A percentile compares a stretch with the other conserved stretches of the same genome.
phyloP scores from a whole-genome alignment of 2,329 filamentous ascomycete genomes.

The Myriangium duriaei region DNA sequence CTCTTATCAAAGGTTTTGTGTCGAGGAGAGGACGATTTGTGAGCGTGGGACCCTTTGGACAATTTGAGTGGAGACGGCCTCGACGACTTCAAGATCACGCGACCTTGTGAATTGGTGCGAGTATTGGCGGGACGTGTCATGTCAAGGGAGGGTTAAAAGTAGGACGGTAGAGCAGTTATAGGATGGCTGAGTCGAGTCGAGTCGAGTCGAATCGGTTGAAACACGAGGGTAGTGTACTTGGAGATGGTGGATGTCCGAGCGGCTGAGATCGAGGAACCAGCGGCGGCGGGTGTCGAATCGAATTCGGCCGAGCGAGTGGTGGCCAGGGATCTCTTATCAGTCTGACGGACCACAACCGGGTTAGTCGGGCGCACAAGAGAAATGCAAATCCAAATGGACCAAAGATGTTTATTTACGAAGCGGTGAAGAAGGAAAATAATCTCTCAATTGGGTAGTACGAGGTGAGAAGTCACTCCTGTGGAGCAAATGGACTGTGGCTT shows the following conservation, averaged over 20 bases:
- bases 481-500: no score
- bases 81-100: slow-evolving; percentile 4
- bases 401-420: no score
- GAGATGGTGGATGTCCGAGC: slow-evolving; percentile 1
- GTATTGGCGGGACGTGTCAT: slow-evolving; percentile 6
- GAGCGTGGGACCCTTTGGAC: slow-evolving; percentile 7
- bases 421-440: neutral
- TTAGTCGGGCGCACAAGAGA: neutral
- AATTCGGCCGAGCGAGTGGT: neutral
- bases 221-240: slow-evolving; percentile 9
- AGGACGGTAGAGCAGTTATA: slow-evolving; percentile 15
- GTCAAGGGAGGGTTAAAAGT: slow-evolving; percentile 9
- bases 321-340: neutral
- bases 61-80: slow-evolving; percentile 6
- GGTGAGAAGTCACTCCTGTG: no score
- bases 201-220: slow-evolving; percentile 2
- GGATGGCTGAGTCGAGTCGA: slow-evolving; percentile 4
- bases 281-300: neutral
- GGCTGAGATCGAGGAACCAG: neutral
- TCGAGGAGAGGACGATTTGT: slow-evolving; percentile 12
- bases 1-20: slow-evolving; percentile 13
- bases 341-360: neutral
- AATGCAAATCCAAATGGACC: no score
- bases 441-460: no score
- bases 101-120: slow-evolving; percentile 9